phyloP scores from a whole-genome alignment of 2,329 filamentous ascomycete genomes.

The Atkinsonella hypoxylon region DNA sequence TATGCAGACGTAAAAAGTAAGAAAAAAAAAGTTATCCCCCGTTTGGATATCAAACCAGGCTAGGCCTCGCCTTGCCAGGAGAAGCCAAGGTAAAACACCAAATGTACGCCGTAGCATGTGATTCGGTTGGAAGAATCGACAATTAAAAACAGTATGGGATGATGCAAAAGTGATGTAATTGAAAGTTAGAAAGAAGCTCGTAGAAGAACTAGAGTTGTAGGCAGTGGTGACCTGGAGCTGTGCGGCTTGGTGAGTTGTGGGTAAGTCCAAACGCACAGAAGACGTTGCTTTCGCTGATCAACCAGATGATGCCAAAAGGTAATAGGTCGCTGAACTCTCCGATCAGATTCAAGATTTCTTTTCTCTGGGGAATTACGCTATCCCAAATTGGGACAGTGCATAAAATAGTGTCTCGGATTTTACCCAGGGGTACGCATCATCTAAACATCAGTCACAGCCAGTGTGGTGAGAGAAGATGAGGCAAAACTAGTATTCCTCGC shows the following conservation, averaged over 20 bases:
- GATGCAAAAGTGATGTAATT: background rate
- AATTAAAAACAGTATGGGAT: background rate
- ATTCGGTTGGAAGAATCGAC: background rate
- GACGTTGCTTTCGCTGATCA: background rate
- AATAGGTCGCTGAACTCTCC: background rate
- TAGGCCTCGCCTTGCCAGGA: background rate
- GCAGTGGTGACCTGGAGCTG: background rate
- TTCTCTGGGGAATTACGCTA: background rate
- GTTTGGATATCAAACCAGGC: conserved; percentile 7
- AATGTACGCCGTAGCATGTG: conserved; percentile 5
- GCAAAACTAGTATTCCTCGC: conserved; percentile 16
- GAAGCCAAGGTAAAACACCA: background rate
- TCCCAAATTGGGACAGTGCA: background rate
- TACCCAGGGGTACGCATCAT: conserved; percentile 1
- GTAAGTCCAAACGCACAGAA: background rate
- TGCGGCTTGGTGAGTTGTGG: background rate
- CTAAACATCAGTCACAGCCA: conserved; percentile 1
- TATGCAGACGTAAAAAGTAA: conserved; percentile 3
- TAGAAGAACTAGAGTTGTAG: background rate
- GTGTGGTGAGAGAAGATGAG: background rate
- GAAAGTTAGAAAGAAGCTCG: background rate
- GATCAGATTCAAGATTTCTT: background rate
- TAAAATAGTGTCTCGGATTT: conserved; percentile 2
- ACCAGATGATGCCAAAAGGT: background rate
- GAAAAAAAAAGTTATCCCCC: background rate